Evolutionary conservation across 495 filamentous ascomycete genomes (phyloP).

Genomic region (Podospora anserina): DNA sequence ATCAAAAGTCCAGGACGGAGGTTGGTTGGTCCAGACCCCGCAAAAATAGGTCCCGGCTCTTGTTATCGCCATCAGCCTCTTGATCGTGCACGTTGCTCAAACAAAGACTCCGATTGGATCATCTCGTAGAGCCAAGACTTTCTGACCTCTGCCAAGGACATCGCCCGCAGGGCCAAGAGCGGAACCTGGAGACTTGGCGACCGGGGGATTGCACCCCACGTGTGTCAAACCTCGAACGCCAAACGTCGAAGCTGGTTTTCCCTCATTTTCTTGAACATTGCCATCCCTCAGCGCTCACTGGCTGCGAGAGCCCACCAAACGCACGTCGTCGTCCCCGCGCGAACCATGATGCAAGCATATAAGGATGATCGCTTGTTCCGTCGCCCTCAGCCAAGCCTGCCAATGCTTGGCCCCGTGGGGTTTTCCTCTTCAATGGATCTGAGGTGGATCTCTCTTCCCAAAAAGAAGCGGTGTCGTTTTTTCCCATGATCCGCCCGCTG

Average conservation of each 20-base stretch:
- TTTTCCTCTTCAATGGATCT: neutral
- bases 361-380: constrained; percentile 4
- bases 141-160: neutral
- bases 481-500: neutral
- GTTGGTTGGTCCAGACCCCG: neutral
- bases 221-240: constrained; percentile 9
- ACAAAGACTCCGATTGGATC: constrained; percentile 5
- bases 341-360: neutral
- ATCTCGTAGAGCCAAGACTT: neutral
- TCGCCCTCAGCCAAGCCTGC: constrained; percentile 3
- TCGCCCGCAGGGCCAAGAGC: neutral
- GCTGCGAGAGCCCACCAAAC: neutral
- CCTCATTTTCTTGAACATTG: neutral
- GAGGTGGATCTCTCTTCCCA: neutral
- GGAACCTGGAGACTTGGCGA: neutral
- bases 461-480: neutral
- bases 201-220: neutral
- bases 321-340: neutral
- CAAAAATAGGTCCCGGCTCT: neutral
- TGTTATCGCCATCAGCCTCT: constrained; percentile 5
- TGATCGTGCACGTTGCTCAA: constrained; percentile 18
- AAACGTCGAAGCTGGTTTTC: constrained; percentile 3
- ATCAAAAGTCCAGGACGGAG: neutral
- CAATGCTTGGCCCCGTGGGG: constrained; percentile 12
- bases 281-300: neutral